Base-by-base conservation (phyloP, 768 basidiomycete species). In the Rhodotorula toruloides region DNA sequence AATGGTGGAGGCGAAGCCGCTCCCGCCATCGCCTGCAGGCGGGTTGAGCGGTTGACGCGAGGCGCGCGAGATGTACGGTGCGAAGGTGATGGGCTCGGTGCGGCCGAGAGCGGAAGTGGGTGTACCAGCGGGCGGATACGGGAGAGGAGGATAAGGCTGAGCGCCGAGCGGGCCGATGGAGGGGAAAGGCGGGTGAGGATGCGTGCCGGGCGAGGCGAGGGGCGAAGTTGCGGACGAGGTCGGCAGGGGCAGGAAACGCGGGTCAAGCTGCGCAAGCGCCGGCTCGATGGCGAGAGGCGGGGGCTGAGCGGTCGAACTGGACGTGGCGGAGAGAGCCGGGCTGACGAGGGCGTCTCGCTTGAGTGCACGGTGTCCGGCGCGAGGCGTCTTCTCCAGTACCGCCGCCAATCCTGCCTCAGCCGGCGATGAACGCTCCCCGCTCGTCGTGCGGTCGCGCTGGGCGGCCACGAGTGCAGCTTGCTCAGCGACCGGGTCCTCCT, bases 231-330 rank as follows among this genome's bases (percentile, higher is more conserved):
- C 48, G 1, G 56, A 54, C 37, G 66, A 67, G 31, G 6, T 8
- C 22, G 66, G 66, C n/a, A 67, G 56, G 12, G 66, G 66, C 27
- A 54, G 61, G 42, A 62, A 54, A 4, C 66, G 60, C 42, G 66
- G 61, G 37, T 67, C 66, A 61, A 63, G 55, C 46, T 0, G 54
- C 25, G 22, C 58, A 39, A 5, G 54, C 22, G 46, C 43, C 2
- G 4, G 40, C 22, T 9, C 47, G 25, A 0, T 9, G 12, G 25
- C 13, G 34, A 1, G 60, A 44, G 57, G 61, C 3, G 61, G 52
- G 31, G 66, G 61, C 11, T 52, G 29, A 6, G 43, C 61, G 0
- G 61, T 62, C 27, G 56, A 42, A 19, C 50, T 44, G 12, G 44
- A 47, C 4, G 54, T 48, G 6, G 61, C 44, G 2, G 61, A 62